Percentiles rank a stretch among this genome's conserved stretches.
Evolutionary conservation across 148 eudicot genomes (phyloP).

Genomic region (Camellia japonica): DNA sequence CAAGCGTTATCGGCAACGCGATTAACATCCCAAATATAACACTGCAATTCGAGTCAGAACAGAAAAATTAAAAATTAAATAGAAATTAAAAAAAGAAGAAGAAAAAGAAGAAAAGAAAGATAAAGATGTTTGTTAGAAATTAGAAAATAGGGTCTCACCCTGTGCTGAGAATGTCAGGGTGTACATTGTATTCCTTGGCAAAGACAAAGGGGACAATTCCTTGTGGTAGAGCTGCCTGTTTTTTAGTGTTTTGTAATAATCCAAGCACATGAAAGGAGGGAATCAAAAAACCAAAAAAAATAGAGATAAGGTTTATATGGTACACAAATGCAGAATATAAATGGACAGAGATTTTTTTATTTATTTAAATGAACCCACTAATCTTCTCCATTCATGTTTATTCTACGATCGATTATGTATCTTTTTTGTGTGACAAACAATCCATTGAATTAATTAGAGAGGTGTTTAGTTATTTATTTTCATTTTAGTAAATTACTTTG

Average conservation of each 20-base stretch:
- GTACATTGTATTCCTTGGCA: slow-evolving; percentile 81
- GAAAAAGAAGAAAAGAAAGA: background rate
- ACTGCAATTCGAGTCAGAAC: slow-evolving; percentile 31
- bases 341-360: too few relatives aligned
- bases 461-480: too few relatives aligned
- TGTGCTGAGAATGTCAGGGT: slow-evolving; percentile 87
- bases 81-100: background rate
- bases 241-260: slow-evolving; percentile 3
- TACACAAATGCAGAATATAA: background rate
- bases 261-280: background rate
- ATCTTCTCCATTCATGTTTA: too few relatives aligned
- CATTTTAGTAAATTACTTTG: too few relatives aligned
- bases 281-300: background rate
- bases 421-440: too few relatives aligned
- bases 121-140: background rate
- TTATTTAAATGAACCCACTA: too few relatives aligned
- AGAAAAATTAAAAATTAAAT: background rate
- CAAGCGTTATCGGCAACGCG: slow-evolving; percentile 76
- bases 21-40: slow-evolving; percentile 92
- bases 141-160: slow-evolving; percentile 40
- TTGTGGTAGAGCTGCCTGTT: slow-evolving; percentile 88
- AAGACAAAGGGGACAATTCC: slow-evolving; percentile 92
- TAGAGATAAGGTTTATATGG: background rate
- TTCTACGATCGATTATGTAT: too few relatives aligned
- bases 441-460: too few relatives aligned